Evolutionary conservation across 225 moss, liverwort and hornwort species (phyloP).

Genomic region (Pleurozium schreberi): DNA sequence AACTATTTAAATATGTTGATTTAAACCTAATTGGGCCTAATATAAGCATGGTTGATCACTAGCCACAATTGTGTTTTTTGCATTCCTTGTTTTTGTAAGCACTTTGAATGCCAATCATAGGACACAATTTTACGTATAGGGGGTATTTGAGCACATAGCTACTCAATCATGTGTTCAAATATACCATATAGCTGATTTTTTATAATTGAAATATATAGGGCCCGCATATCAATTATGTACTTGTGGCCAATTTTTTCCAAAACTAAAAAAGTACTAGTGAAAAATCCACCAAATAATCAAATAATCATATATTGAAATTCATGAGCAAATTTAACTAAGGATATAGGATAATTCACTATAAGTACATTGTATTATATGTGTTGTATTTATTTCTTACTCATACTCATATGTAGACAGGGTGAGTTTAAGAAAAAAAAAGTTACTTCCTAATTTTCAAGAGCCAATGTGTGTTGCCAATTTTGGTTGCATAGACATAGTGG

Average conservation of each 20-base stretch:
- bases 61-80: accelerated
- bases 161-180: not conserved
- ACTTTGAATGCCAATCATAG: not conserved
- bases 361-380: accelerated
- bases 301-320: accelerated
- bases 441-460: too few relatives aligned
- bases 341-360: not conserved
- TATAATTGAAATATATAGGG: accelerated
- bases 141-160: not conserved
- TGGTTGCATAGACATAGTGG: too few relatives aligned
- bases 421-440: too few relatives aligned
- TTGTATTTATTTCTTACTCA: too few relatives aligned
- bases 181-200: accelerated
- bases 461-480: too few relatives aligned
- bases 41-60: not conserved
- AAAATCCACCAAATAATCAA: not conserved
- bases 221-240: accelerated
- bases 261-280: not conserved
- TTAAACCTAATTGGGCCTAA: not conserved
- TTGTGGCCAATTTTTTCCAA: not conserved
- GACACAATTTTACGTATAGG: too few relatives aligned
- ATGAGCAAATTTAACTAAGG: not conserved
- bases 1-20: not conserved
- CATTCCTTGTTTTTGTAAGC: not conserved
- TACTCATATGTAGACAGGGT: too few relatives aligned